Conservation (phyloP, 164 flowering plant genomes). For the Vitis labrusca region DNA sequence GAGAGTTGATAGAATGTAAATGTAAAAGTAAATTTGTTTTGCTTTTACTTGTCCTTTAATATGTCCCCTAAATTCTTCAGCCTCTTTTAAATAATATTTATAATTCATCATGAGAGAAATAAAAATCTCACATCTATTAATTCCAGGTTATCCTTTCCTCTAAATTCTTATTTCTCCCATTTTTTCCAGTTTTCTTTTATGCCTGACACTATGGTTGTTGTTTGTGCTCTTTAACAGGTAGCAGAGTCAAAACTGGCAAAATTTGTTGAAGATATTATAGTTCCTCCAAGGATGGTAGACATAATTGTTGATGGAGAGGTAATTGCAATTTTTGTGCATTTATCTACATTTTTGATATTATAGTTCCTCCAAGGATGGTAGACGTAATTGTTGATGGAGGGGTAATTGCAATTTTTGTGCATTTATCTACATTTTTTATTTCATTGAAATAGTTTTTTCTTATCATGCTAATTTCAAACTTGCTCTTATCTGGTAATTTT, state of each 20-base stretch:
- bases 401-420: slow-evolving; percentile 41
- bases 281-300: slow-evolving; percentile 95
- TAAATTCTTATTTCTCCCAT: neutral
- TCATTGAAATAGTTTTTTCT: neutral
- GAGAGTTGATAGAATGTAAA: no score
- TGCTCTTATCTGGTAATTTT: neutral
- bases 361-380: slow-evolving; percentile 93
- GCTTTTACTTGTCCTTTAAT: neutral
- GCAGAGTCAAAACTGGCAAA: slow-evolving; percentile 87
- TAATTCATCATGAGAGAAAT: neutral
- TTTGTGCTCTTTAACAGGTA: slow-evolving; percentile 41
- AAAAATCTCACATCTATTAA: neutral
- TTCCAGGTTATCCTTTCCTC: neutral
- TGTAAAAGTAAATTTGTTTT: neutral
- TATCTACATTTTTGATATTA: slow-evolving; percentile 44
- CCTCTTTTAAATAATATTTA: neutral
- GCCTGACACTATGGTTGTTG: neutral
- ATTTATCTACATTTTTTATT: neutral
- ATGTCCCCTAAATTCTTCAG: neutral
- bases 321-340: slow-evolving; percentile 13
- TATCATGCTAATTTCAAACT: neutral
- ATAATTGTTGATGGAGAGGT: slow-evolving; percentile 98
- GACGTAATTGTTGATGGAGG: slow-evolving; percentile 95
- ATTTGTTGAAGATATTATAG: slow-evolving; percentile 95
- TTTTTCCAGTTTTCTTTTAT: no score